These are phyloP conservation scores for Coemansia sp. DNA, from an alignment of 192 early-diverging fungal species.

Conservation along the genomic window DNA sequence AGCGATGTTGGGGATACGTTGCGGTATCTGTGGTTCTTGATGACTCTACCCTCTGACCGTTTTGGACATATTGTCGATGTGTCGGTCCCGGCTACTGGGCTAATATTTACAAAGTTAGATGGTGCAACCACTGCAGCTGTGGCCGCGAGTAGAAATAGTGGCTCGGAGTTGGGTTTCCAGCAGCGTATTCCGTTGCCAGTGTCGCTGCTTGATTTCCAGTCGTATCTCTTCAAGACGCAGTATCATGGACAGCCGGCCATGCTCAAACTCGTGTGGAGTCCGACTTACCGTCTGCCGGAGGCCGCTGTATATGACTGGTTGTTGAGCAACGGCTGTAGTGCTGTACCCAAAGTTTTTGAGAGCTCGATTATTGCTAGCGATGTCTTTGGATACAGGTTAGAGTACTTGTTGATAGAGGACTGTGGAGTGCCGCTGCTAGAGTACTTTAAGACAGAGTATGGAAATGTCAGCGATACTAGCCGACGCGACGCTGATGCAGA, in stretches of 20 bases:
- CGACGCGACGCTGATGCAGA: background rate
- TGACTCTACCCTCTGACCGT: background rate
- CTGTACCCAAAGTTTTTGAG: slow-evolving; percentile 5
- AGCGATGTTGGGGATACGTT: background rate
- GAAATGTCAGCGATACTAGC: background rate
- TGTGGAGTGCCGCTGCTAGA: slow-evolving; percentile 12
- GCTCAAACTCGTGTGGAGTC: slow-evolving; percentile 18
- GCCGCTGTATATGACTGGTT: slow-evolving; percentile 5
- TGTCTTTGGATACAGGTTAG: slow-evolving; percentile 14
- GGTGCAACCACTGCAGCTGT: background rate
- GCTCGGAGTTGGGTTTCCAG: background rate
- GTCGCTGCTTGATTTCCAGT: background rate
- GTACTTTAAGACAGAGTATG: background rate
- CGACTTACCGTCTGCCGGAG: slow-evolving; percentile 9
- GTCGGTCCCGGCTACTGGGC: background rate
- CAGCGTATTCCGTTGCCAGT: slow-evolving; percentile 1
- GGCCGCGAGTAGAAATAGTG: background rate
- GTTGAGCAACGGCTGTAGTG: background rate
- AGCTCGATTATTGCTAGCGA: background rate
- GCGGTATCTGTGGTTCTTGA: background rate
- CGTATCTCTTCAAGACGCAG: background rate
- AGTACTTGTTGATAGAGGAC: slow-evolving; percentile 17
- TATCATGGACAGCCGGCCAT: background rate
- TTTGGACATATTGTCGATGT: slow-evolving; percentile 7
- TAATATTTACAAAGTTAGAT: background rate